Evolutionary conservation across 2,329 filamentous ascomycete species (phyloP), one percentile per base, ranked within the genome.

Genomic region (Microcyclospora tardicrescens): DNA sequence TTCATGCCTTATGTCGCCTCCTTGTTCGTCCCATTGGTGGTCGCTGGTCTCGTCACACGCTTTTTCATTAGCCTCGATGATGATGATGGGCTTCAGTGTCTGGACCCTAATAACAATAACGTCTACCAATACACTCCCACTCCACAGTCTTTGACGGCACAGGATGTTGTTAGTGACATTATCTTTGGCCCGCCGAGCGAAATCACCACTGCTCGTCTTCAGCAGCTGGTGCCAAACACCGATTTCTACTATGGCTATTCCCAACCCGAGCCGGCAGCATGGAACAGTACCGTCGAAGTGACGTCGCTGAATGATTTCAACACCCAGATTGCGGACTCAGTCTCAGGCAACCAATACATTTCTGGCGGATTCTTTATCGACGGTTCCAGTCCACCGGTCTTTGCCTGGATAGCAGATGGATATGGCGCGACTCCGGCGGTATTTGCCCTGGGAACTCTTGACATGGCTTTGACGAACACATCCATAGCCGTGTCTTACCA

Each of bases 381-480:
- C 12, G 71, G 79, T 38, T 64, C 65, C 15, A 64, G 54, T 28
- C 69, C 44, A 11, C 42, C 19, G 19, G 19, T 24, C 69, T 1
- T 60, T 67, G 2, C 75, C 82, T 2, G 39, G 34, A 24, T 35
- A 38, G 13, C 77, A 77, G 0, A 65, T 87, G 45, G 75, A n/a
- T n/a, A n/a, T 79, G 77, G 81, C 49, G 56, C 65, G 3, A 66
- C 71, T 10, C 64, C 85, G 14, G 70, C 75, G 11, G 59, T 63
- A 16, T 42, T 84, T 76, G 62, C 93, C 72, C 55, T 94, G 79
- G 52, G 80, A 68, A 67, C 93, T 75, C 66, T 95, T 77, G 60
- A 94, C 84, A 34, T 83, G 74, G 59, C 84, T 16, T 58, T 86
- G 24, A 71, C 73, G 15, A 79, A 82, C 41, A 72, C 73, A 5